Evolutionary conservation across 2,329 filamentous ascomycete genomes (phyloP).

Genomic region (Exserohilum rostratum): DNA sequence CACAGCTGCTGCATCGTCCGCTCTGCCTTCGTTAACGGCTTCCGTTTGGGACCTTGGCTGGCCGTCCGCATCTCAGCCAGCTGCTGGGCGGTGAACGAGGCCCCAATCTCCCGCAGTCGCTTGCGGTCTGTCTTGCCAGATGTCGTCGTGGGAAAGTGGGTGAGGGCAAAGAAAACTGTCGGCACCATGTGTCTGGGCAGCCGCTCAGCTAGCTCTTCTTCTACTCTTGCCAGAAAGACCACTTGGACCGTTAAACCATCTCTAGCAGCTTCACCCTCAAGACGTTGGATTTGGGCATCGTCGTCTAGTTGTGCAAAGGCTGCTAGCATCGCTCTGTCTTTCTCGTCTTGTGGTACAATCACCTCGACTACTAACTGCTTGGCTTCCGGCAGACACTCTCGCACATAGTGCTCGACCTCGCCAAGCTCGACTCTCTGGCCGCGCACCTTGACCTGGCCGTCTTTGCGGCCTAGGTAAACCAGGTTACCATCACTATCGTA

Average conservation of each 20-base stretch:
- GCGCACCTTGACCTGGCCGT: slow-evolving; percentile 31
- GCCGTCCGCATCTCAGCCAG: background rate
- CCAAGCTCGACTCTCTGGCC: slow-evolving; percentile 35
- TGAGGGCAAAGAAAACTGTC: background rate
- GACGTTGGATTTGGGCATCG: too few relatives aligned
- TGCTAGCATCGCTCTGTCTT: background rate
- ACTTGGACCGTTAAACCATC: background rate
- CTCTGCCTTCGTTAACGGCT: background rate
- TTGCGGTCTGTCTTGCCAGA: slow-evolving; percentile 52
- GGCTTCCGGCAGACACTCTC: background rate
- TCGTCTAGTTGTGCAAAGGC: background rate
- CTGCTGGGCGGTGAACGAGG: slow-evolving; percentile 3
- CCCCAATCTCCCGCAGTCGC: slow-evolving; percentile 10
- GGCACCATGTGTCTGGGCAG: slow-evolving; percentile 2
- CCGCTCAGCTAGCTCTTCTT: background rate
- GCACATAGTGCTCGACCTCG: slow-evolving; percentile 13
- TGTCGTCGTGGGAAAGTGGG: slow-evolving; percentile 44
- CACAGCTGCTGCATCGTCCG: background rate
- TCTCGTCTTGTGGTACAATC: background rate
- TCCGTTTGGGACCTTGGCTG: background rate
- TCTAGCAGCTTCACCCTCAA: background rate
- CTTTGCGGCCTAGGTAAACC: slow-evolving; percentile 22
- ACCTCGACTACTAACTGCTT: background rate
- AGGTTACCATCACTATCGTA: slow-evolving; percentile 21
- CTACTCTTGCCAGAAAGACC: background rate